Evolutionary conservation across 805 yeast species (phyloP), one percentile per base, ranked within the genome.

Genomic region (Metschnikowia noctiluminum): DNA sequence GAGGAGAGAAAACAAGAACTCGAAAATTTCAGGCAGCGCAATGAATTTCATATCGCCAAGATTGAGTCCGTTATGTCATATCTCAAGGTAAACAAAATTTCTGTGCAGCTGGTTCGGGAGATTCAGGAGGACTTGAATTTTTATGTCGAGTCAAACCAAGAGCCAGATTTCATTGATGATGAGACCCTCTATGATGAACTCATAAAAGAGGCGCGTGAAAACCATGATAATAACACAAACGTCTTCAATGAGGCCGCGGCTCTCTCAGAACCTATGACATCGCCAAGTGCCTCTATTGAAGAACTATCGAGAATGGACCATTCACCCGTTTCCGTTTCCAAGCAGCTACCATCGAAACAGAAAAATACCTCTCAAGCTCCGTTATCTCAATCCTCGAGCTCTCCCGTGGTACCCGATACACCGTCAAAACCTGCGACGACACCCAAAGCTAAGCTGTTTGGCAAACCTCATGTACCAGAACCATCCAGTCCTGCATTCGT

Each of bases 1-100:
- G 78, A 73, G 48, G 69, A 68, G 36, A 66, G 72, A 40, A 73
- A 72, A 54, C 75, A 68, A 44, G 75, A 72, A 48, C 64, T 73
- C 42, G 73, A 69, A 41, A 41, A 50, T 9, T 65, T 63, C 35
- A 59, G 62, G 37, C 58, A 56, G 28, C 62, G 61, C 35, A 67
- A 71, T 47, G 66, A 64, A 51, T 70, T 70, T 52, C 76, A 73
- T 53, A 55, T 65, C 27, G 71, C 68, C 40, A 69, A 68, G 48
- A 57, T 72, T 28, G 64, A 66, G 48, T 60, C 61, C 16, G 58
- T 68, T 28, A 63, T 71, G 40, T 61, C 59, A 34, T 59, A 56
- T 38, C 57, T 73, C 48, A 69, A 65, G 46, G 40, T 48, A 13
- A 51, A 55, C 35, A 56, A 55, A 31, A 35, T 58, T 9, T 35